These are phyloP conservation scores for Murraya paniculata DNA, from an alignment of 345 rosid genomes.

Conservation along the genomic window DNA sequence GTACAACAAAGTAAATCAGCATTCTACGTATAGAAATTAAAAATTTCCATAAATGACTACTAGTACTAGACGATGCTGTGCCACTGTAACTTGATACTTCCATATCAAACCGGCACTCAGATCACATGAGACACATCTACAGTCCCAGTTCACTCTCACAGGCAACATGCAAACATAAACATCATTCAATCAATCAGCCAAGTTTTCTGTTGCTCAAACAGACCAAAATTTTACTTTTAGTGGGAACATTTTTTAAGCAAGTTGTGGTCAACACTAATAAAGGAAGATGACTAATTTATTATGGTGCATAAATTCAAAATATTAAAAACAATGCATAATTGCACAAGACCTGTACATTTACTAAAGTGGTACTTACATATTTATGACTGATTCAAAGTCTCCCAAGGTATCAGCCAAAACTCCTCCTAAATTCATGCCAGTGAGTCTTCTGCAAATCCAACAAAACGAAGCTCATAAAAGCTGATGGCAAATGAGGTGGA, in stretches of 20 bases:
- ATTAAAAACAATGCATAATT: neutral
- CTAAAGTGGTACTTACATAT: conserved; percentile 53
- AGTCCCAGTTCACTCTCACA: neutral
- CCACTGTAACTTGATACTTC: neutral
- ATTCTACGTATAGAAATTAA: neutral
- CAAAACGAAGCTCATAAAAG: conserved; percentile 10
- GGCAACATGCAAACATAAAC: neutral
- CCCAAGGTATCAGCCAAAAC: conserved; percentile 45
- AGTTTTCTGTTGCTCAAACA: neutral
- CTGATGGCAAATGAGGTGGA: neutral
- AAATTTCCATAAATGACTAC: neutral
- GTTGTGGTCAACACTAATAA: neutral
- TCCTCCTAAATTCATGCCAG: conserved; percentile 64
- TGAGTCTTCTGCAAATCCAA: conserved; percentile 57
- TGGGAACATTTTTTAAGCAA: neutral
- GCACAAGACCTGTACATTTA: neutral
- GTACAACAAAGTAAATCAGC: conserved; percentile 9
- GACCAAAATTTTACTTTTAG: neutral
- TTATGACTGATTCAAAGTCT: conserved; percentile 57
- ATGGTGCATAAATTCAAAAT: neutral
- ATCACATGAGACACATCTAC: neutral
- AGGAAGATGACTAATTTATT: neutral
- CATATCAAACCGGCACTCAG: neutral
- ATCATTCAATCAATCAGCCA: neutral
- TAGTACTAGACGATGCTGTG: neutral